Conservation (phyloP, 305 asterid species). For the Fraxinus sp. region DNA sequence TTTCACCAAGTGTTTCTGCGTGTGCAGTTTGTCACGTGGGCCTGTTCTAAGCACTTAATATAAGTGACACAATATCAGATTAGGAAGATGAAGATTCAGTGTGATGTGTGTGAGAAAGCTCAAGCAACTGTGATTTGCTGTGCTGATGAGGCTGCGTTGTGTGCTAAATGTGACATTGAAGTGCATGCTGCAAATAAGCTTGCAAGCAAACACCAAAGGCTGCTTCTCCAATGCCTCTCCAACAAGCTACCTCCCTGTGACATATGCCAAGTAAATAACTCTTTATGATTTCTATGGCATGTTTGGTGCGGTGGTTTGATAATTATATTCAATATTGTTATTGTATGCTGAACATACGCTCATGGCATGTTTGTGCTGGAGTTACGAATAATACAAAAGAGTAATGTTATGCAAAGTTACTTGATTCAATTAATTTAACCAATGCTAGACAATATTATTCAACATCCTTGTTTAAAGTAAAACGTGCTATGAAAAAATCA, state of each 20-base stretch:
- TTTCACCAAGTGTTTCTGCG: neutral
- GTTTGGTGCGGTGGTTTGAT: neutral
- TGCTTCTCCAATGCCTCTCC: conserved; percentile 70
- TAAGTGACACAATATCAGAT: too few relatives aligned
- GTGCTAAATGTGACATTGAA: conserved; percentile 76
- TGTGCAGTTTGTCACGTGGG: neutral
- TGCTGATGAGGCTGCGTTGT: conserved; percentile 96
- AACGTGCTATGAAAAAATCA: too few relatives aligned
- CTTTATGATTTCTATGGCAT: neutral
- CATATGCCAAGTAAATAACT: conserved; percentile 72
- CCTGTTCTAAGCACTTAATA: neutral
- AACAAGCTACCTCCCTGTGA: conserved; percentile 89
- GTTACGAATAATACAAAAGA: too few relatives aligned
- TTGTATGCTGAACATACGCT: neutral
- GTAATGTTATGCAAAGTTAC: too few relatives aligned
- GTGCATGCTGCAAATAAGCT: conserved; percentile 95
- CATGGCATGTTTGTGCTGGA: too few relatives aligned
- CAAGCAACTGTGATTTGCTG: conserved; percentile 93
- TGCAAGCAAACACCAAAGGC: conserved; percentile 94
- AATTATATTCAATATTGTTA: too few relatives aligned
- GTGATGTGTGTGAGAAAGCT: conserved; percentile 97
- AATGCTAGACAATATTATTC: too few relatives aligned
- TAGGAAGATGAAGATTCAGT: conserved; percentile 74
- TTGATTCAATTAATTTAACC: too few relatives aligned
- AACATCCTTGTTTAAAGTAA: too few relatives aligned